A percentile compares a stretch with the other conserved stretches of the same genome.
Conservation (phyloP, 2,329 filamentous ascomycete genomes). For the Aspergillus texensis region DNA sequence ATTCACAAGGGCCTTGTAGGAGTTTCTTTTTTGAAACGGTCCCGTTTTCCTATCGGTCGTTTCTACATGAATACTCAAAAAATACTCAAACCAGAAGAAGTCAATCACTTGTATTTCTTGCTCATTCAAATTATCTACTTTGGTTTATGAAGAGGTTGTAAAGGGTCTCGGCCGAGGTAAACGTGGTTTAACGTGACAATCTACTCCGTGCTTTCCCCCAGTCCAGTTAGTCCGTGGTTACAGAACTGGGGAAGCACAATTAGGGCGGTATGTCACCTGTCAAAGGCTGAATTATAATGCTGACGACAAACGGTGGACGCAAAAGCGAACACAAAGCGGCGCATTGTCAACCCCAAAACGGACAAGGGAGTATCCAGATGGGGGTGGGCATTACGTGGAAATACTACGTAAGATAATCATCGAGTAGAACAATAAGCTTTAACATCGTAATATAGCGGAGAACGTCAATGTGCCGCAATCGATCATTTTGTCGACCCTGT, state of each 20-base stretch:
- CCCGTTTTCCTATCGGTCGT: not conserved
- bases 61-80: not conserved
- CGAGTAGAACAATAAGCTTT: not conserved
- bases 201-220: not conserved
- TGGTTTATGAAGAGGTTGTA: not conserved
- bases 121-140: not conserved
- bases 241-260: not conserved
- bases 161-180: not conserved
- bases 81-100: not conserved
- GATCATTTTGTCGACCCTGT: not conserved
- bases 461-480: not conserved
- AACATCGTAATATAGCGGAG: not conserved
- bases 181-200: not conserved
- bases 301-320: not conserved
- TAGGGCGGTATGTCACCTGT: not conserved
- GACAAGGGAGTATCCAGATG: not conserved
- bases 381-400: not conserved
- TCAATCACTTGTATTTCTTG: not conserved
- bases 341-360: not conserved
- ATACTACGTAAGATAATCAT: not conserved
- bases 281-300: not conserved
- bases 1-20: not conserved
- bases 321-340: not conserved
- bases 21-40: not conserved
- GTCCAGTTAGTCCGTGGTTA: not conserved